Conservation (phyloP, 345 rosid genomes). For the Ceriops decandra region DNA sequence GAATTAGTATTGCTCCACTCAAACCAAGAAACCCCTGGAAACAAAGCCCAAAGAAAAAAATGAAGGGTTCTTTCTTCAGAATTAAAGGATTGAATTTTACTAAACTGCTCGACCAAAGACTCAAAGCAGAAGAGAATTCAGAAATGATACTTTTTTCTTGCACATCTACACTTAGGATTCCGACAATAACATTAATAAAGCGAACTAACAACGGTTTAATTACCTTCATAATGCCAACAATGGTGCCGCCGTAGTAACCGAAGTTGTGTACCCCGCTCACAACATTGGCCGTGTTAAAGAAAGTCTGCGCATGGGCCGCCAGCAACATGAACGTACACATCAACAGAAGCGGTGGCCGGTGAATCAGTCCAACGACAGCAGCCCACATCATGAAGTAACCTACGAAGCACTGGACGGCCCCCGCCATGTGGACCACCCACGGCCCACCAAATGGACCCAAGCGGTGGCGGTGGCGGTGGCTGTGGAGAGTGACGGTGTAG, state of each 20-base stretch:
- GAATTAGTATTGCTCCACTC: slow-evolving; percentile 80
- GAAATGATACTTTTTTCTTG: background rate
- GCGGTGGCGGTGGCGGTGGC: slow-evolving; percentile 16
- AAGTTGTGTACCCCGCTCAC: slow-evolving; percentile 77
- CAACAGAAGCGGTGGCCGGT: slow-evolving; percentile 55
- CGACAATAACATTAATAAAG: background rate
- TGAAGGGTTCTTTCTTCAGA: background rate
- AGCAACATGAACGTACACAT: slow-evolving; percentile 71
- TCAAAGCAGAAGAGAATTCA: background rate
- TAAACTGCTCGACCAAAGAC: background rate
- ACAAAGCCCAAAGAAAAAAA: background rate
- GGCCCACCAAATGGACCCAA: slow-evolving; percentile 38
- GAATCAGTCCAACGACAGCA: slow-evolving; percentile 57
- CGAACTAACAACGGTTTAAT: background rate
- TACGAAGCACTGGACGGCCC: slow-evolving; percentile 61
- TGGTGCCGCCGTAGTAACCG: slow-evolving; percentile 67
- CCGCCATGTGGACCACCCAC: slow-evolving; percentile 65
- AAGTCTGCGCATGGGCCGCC: slow-evolving; percentile 74
- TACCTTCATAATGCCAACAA: slow-evolving; percentile 90
- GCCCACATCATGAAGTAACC: slow-evolving; percentile 92
- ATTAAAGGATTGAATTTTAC: background rate
- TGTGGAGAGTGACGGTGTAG: slow-evolving; percentile 37
- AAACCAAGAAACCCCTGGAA: slow-evolving; percentile 87
- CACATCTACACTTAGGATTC: background rate
- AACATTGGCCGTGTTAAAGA: slow-evolving; percentile 66